These are phyloP conservation scores for Clitoria ternatea DNA, from an alignment of 306 rosid species.

Conservation along the genomic window DNA sequence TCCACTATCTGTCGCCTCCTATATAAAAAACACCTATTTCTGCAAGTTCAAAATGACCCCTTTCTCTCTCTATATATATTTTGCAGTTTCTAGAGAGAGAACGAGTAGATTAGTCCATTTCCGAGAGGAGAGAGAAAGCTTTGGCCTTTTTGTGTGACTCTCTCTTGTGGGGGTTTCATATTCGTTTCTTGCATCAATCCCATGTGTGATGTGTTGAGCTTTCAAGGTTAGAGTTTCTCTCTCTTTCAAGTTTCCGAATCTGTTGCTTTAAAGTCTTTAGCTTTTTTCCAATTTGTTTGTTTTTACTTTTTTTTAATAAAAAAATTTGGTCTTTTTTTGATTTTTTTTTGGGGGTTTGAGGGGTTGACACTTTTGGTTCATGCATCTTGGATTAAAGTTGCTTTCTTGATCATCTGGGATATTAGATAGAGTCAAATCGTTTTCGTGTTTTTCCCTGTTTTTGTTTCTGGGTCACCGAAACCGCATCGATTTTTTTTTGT, in stretches of 20 bases:
- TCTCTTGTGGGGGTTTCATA: constrained; percentile 24
- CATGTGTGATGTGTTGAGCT: constrained; percentile 37
- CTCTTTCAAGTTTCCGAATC: constrained; percentile 51
- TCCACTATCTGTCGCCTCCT: constrained; percentile 49
- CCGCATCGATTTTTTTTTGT: constrained; percentile 25
- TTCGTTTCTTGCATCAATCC: constrained; percentile 16
- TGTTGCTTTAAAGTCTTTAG: constrained; percentile 30
- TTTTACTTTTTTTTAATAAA: background rate
- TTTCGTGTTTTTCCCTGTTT: constrained; percentile 20
- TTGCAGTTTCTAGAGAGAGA: constrained; percentile 40
- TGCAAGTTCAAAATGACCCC: constrained; percentile 54
- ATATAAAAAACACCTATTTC: constrained; percentile 61
- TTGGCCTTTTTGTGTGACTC: constrained; percentile 33
- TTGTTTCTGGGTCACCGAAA: constrained; percentile 10
- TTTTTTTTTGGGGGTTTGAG: background rate
- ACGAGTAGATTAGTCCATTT: constrained; percentile 42
- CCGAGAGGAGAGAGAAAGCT: constrained; percentile 50
- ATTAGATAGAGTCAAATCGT: constrained; percentile 33
- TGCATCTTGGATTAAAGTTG: constrained; percentile 82
- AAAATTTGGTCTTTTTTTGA: constrained; percentile 15
- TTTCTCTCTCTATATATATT: constrained; percentile 34
- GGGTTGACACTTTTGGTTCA: constrained; percentile 35
- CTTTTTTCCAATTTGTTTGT: constrained; percentile 23
- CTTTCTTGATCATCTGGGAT: constrained; percentile 39
- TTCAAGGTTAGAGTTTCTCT: constrained; percentile 57